These are phyloP conservation scores for Fusarium gaditjirri DNA, from an alignment of 2,329 filamentous ascomycete genomes.

Conservation along the genomic window DNA sequence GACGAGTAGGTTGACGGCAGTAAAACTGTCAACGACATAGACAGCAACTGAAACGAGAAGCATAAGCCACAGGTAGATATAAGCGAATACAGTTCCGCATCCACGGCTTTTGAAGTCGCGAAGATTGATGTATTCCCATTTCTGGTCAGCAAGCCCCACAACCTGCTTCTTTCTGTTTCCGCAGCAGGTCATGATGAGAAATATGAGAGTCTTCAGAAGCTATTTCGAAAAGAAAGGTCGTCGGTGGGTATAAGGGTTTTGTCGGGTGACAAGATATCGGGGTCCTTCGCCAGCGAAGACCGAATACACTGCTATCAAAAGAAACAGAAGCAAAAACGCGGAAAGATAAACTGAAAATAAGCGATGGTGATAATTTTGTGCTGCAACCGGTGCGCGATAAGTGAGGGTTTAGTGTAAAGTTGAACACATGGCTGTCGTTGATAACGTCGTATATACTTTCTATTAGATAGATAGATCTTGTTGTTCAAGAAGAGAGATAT, in stretches of 20 bases:
- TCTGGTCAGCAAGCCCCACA: conserved; percentile 81
- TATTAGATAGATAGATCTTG: background rate
- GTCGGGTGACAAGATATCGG: conserved; percentile 41
- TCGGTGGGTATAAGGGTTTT: conserved; percentile 20
- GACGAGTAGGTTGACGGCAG: conserved; percentile 87
- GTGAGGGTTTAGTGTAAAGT: conserved; percentile 19
- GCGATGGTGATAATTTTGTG: conserved; percentile 27
- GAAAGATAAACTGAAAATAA: conserved; percentile 15
- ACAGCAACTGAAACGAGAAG: conserved; percentile 83
- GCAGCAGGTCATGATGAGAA: conserved; percentile 71
- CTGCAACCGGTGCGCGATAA: conserved; percentile 38
- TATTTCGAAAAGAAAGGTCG: conserved; percentile 24
- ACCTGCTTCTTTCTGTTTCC: conserved; percentile 69
- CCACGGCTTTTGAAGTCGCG: conserved; percentile 86
- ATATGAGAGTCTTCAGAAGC: conserved; percentile 12
- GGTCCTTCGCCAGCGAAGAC: conserved; percentile 63
- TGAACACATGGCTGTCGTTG: conserved; percentile 32
- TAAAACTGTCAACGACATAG: conserved; percentile 92
- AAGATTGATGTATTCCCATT: conserved; percentile 88
- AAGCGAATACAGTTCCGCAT: conserved; percentile 81
- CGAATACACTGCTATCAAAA: conserved; percentile 51
- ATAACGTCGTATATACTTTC: conserved; percentile 9
- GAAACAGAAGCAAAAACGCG: conserved; percentile 14
- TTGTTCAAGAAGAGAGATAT: background rate
- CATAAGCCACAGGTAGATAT: conserved; percentile 85